A percentile compares a stretch with the other conserved stretches of the same genome.
phyloP scores from a whole-genome alignment of 2,329 filamentous ascomycete species.

The Septoria petroselini region DNA sequence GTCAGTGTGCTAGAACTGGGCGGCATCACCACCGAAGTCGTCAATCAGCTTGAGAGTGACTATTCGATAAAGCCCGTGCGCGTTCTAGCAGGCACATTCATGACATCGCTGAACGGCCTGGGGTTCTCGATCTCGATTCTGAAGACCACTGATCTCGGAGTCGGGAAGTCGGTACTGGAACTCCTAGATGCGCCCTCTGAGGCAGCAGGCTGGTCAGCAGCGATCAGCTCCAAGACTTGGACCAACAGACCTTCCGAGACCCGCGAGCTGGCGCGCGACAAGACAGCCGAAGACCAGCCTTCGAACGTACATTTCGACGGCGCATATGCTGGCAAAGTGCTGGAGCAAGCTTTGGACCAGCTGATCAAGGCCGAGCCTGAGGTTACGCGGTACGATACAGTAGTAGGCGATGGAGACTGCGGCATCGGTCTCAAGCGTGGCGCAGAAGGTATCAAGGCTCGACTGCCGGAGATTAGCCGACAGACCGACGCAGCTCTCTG shows the following conservation, averaged over 20 bases:
- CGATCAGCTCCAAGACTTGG: conserved; percentile 59
- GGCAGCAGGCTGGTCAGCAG: conserved; percentile 64
- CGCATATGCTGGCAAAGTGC: conserved; percentile 49
- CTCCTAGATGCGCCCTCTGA: conserved; percentile 66
- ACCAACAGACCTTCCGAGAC: conserved; percentile 43
- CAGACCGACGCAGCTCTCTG: conserved; percentile 56
- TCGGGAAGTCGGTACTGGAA: conserved; percentile 62
- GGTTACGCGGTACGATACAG: conserved; percentile 68
- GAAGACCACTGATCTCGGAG: conserved; percentile 59
- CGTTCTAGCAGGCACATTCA: conserved; percentile 64
- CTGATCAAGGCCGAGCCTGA: conserved; percentile 64
- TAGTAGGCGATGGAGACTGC: conserved; percentile 88
- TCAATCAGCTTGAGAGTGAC: conserved; percentile 56
- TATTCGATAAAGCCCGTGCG: conserved; percentile 61
- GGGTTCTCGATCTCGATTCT: conserved; percentile 69
- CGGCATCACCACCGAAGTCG: conserved; percentile 67
- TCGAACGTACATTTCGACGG: conserved; percentile 57
- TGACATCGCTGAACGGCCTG: conserved; percentile 69
- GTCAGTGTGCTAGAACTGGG: conserved; percentile 70
- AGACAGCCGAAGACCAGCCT: conserved; percentile 46
- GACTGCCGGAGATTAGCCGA: conserved; percentile 43
- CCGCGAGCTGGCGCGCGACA: conserved; percentile 39
- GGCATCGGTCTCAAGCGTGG: conserved; percentile 82
- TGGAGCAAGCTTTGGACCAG: conserved; percentile 57
- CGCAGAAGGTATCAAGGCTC: conserved; percentile 61